A percentile compares a stretch with the other conserved stretches of the same genome.
phyloP scores from a whole-genome alignment of 768 basidiomycete genomes.

The Leccinum longicurvipes region DNA sequence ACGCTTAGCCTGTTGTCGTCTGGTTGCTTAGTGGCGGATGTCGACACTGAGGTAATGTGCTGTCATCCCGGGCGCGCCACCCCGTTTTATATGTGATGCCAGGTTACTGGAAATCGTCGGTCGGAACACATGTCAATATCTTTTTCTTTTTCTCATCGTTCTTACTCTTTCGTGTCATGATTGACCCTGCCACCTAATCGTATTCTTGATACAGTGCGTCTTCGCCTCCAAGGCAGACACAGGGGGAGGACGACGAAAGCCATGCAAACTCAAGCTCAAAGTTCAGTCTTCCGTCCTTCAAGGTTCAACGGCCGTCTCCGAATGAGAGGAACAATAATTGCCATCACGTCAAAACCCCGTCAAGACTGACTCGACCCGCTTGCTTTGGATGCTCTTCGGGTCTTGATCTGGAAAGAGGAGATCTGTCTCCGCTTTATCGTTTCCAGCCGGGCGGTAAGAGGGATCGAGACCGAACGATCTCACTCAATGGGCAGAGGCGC shows the following conservation, averaged over 20 bases:
- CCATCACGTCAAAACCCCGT: constrained; percentile 1
- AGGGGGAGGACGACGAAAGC: background rate
- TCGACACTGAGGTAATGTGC: constrained; percentile 10
- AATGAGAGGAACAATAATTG: background rate
- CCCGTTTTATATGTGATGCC: background rate
- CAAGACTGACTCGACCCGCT: constrained; percentile 1
- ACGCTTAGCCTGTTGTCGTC: constrained; percentile 2
- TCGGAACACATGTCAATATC: constrained; percentile 12
- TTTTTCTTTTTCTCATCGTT: constrained; percentile 5
- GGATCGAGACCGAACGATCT: background rate
- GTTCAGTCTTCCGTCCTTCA: constrained; percentile 19
- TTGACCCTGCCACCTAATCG: constrained; percentile 12
- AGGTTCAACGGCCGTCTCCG: constrained; percentile 16
- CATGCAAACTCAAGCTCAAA: constrained; percentile 9
- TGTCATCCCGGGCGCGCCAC: background rate
- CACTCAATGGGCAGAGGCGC: background rate
- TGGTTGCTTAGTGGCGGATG: constrained; percentile 2
- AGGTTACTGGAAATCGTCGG: constrained; percentile 10
- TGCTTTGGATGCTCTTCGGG: background rate
- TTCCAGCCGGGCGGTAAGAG: background rate
- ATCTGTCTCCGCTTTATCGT: background rate
- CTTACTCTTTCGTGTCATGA: constrained; percentile 3
- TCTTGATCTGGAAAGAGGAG: constrained; percentile 2
- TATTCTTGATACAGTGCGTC: constrained; percentile 4
- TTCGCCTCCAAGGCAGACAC: constrained; percentile 11